Evolutionary conservation across 176 grass and related monocot species (phyloP).

Genomic region (Chloris gayana): DNA sequence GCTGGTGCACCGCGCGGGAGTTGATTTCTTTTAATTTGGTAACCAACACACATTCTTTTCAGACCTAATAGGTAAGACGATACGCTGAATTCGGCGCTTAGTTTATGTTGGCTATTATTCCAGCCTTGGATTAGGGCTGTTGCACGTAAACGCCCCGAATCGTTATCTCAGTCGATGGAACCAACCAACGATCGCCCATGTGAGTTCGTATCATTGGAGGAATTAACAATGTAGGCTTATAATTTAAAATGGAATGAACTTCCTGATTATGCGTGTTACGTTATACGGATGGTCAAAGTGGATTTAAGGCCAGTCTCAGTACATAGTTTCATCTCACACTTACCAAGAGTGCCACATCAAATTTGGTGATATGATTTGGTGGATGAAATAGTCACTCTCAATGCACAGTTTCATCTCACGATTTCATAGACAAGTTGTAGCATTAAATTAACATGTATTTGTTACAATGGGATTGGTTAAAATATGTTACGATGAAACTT

Average conservation of each 20-base stretch:
- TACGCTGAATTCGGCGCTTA: neutral
- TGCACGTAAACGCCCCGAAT: neutral
- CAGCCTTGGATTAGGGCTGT: neutral
- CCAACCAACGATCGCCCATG: neutral
- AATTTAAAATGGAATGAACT: neutral
- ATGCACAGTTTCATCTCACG: too few species aligned
- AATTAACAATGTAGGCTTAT: neutral
- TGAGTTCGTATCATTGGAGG: neutral
- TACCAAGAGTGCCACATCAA: too few species aligned
- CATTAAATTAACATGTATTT: too few species aligned
- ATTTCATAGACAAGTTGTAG: too few species aligned
- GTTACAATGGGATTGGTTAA: too few species aligned
- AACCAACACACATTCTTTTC: constrained; percentile 35
- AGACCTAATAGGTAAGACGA: neutral
- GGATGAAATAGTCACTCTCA: too few species aligned
- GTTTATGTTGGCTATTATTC: neutral
- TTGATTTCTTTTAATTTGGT: neutral
- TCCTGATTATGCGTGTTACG: neutral
- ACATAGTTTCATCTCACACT: too few species aligned
- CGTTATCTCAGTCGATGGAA: neutral
- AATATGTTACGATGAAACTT: too few species aligned
- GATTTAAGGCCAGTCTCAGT: too few species aligned
- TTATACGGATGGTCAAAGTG: neutral
- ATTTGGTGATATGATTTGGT: too few species aligned
- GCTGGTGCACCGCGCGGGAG: neutral